Conservation (phyloP, 148 eudicot genomes). For the Camellia sinensis region DNA sequence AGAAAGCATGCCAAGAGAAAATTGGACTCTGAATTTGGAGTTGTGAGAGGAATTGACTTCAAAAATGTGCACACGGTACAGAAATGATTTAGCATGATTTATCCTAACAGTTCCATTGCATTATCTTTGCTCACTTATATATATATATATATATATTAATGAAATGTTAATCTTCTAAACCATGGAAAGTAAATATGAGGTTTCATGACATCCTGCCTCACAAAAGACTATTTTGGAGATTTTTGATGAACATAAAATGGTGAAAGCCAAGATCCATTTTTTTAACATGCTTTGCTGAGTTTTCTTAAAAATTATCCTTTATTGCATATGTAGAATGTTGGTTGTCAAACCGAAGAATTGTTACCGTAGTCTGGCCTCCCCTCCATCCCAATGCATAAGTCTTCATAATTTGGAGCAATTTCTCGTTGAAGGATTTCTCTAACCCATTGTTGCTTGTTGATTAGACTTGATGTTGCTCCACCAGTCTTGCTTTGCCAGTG, state of each 20-base stretch:
- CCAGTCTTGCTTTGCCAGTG: not conserved
- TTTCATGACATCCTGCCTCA: too few species aligned
- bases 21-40: constrained; percentile 90
- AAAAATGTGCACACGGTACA: constrained; percentile 91
- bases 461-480: too few species aligned
- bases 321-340: not conserved
- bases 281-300: too few species aligned
- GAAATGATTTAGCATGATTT: not conserved
- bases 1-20: constrained; percentile 56
- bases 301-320: too few species aligned
- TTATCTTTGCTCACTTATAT: not conserved
- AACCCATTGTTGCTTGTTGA: not conserved
- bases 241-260: too few species aligned
- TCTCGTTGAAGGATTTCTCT: not conserved
- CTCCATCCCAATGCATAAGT: not conserved
- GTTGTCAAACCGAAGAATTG: not conserved
- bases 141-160: not conserved
- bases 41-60: constrained; percentile 96
- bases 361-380: not conserved
- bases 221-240: too few species aligned
- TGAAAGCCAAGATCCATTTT: too few species aligned
- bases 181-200: too few species aligned
- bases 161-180: too few species aligned
- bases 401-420: too few species aligned
- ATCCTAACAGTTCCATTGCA: not conserved